Percentiles rank a stretch among this genome's conserved stretches.
Evolutionary conservation across 768 basidiomycete species (phyloP).

Genomic region (Boletus tylopilopsis): DNA sequence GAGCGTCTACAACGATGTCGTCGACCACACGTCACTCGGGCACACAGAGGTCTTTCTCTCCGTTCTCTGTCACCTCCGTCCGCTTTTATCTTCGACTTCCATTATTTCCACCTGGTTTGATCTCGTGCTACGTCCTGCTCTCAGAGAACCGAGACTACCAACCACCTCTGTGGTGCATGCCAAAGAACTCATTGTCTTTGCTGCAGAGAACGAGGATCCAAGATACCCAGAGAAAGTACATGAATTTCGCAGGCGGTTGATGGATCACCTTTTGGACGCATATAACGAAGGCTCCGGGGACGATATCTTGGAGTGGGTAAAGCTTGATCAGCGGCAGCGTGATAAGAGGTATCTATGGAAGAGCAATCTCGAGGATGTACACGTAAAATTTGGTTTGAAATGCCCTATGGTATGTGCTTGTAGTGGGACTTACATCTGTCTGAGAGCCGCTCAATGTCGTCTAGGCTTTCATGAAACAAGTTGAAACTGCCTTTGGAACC

Average conservation of each 20-base stretch:
- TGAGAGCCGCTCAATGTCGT: constrained; percentile 5
- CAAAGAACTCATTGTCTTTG: constrained; percentile 66
- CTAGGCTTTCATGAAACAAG: constrained; percentile 69
- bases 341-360: constrained; percentile 67
- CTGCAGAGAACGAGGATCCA: constrained; percentile 48
- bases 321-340: constrained; percentile 58
- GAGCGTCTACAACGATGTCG: constrained; percentile 53
- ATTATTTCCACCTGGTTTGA: constrained; percentile 82
- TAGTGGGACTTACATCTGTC: constrained; percentile 4
- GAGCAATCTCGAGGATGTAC: constrained; percentile 69
- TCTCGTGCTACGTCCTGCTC: constrained; percentile 68
- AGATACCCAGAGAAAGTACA: constrained; percentile 46
- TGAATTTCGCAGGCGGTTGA: constrained; percentile 63
- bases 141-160: constrained; percentile 69
- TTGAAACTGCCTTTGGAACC: constrained; percentile 56
- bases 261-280: constrained; percentile 74
- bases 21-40: constrained; percentile 58
- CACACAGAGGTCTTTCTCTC: constrained; percentile 68
- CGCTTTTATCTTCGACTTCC: constrained; percentile 59
- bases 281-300: constrained; percentile 70
- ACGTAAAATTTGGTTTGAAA: constrained; percentile 61
- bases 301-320: constrained; percentile 74
- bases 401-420: constrained; percentile 55
- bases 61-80: constrained; percentile 58
- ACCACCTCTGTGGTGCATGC: constrained; percentile 57